phyloP scores from a whole-genome alignment of 2,329 filamentous ascomycete species.

The Talaromyces rugulosus region DNA sequence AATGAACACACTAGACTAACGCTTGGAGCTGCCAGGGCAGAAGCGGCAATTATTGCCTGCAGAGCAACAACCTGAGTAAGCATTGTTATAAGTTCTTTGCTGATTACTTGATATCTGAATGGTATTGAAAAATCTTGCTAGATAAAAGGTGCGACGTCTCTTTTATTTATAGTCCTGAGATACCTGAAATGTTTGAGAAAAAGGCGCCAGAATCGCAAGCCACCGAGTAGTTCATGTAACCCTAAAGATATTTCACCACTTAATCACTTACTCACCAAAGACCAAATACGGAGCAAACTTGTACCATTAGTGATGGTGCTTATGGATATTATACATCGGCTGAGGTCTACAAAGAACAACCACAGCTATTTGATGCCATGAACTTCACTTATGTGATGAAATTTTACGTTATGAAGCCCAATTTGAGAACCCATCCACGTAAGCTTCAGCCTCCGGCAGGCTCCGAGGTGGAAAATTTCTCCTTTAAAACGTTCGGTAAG shows the following conservation, averaged over 20 bases:
- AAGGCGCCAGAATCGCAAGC: neutral
- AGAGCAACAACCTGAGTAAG: neutral
- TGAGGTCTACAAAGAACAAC: neutral
- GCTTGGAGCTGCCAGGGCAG: constrained; percentile 1
- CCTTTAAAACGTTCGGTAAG: neutral
- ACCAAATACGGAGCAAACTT: neutral
- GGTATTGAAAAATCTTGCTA: neutral
- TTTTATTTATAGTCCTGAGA: neutral
- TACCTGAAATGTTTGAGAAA: neutral
- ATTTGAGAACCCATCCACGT: neutral
- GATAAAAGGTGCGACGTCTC: neutral
- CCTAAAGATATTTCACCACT: neutral
- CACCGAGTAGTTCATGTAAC: neutral
- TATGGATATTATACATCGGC: neutral
- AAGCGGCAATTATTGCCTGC: neutral
- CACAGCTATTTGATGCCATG: neutral
- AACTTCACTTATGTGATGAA: neutral
- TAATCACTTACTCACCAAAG: neutral
- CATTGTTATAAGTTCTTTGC: neutral
- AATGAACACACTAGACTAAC: neutral
- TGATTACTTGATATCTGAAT: neutral
- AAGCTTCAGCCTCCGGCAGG: neutral
- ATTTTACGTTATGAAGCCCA: neutral
- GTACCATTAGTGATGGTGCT: neutral
- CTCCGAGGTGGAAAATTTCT: neutral